Base-by-base conservation (phyloP, 2,329 filamentous ascomycete species). In the Fusarium phyllophilum region DNA sequence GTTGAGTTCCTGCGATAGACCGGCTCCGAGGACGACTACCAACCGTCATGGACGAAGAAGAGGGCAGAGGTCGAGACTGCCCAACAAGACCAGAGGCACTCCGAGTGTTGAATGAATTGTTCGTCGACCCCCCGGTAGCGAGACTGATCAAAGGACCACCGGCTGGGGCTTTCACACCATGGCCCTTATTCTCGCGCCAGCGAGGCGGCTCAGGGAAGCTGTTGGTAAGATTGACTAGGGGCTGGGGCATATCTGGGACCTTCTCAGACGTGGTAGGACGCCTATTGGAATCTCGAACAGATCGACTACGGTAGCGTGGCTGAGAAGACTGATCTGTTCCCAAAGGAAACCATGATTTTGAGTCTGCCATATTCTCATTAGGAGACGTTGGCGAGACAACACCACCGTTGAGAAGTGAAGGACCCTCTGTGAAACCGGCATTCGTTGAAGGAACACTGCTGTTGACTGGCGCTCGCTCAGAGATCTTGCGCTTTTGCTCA, bases 171-270 rank as follows among this genome's bases (percentile, higher is more conserved):
- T 81, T 83, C n/a, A 86, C 81, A 26, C 84, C 85, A 49, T 82
- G 83, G 8, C 89, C 89, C 67, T 86, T 87, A 22, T 86, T 85
- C 55, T 88, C 87, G 52, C 84, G 85, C 68, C 86, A 86, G 77
- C 87, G 86, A 79, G 91, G 86, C 24, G 91, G 91, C 70, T 93
- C 91, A 56, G 87, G 85, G 77, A 91, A 92, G 55, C 86, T 85
- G 0, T 90, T 78, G 41, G 74, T 91, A 45, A 94, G 85, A 77
- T 93, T 92, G 36, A 95, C 82, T 11, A 95, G 85, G 4, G 93
- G 92, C 70, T 90, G 90, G 6, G 86, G 85, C 75, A 78, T 80
- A 17, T 82, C 75, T 15, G 75, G 77, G 34, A 73, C 70, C 39
- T 66, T 45, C 54, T 79, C 81, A 18, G 77, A 78, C 8, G 79